phyloP scores from a whole-genome alignment of 2,329 filamentous ascomycete genomes.

The Grosmannia huntii region DNA sequence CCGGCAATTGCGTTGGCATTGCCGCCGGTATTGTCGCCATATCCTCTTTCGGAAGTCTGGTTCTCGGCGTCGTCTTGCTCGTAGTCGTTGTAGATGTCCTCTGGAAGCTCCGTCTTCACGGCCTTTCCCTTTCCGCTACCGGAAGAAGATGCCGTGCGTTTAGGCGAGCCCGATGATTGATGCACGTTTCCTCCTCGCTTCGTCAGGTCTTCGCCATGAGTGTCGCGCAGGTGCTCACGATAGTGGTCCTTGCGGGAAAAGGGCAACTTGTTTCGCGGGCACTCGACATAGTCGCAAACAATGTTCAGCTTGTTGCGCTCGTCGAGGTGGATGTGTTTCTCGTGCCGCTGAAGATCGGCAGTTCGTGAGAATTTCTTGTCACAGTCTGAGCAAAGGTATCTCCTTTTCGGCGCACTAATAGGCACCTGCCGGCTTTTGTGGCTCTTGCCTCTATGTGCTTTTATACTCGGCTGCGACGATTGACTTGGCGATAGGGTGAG shows the following conservation, averaged over 20 bases:
- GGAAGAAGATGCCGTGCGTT: background rate
- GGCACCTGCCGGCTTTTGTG: background rate
- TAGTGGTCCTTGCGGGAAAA: slow-evolving; percentile 45
- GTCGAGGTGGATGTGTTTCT: slow-evolving; percentile 32
- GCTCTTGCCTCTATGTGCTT: background rate
- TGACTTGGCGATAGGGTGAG: background rate
- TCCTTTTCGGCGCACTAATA: background rate
- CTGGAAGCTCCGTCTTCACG: too few relatives aligned
- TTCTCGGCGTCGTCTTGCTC: too few relatives aligned
- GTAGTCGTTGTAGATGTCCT: too few relatives aligned
- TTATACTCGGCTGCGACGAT: background rate
- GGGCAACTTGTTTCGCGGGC: slow-evolving; percentile 29
- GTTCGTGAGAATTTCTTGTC: slow-evolving; percentile 35
- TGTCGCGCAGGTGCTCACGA: slow-evolving; percentile 42
- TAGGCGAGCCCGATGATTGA: background rate
- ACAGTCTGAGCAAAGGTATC: background rate
- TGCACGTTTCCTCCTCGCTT: slow-evolving; percentile 25
- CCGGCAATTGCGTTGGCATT: too few relatives aligned
- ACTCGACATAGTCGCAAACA: slow-evolving; percentile 39
- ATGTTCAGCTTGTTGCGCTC: slow-evolving; percentile 28
- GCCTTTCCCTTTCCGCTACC: background rate
- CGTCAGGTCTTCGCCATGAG: slow-evolving; percentile 40
- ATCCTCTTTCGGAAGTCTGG: too few relatives aligned
- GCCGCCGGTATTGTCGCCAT: background rate
- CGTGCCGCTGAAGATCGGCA: slow-evolving; percentile 43